Conservation (phyloP, 2,329 filamentous ascomycete genomes). For the Pseudopithomyces maydicus region DNA sequence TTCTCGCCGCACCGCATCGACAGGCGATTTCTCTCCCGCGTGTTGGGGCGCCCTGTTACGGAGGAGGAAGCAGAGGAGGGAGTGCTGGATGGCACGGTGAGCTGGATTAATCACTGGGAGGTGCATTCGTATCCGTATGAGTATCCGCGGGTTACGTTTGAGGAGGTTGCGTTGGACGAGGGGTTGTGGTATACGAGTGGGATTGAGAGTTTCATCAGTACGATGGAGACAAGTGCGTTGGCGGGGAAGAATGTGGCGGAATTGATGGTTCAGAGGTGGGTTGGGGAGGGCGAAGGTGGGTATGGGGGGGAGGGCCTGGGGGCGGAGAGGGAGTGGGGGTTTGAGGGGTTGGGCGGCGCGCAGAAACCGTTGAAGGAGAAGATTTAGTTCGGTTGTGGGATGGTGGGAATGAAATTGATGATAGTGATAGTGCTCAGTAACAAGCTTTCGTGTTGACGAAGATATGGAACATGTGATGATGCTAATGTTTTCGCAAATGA, state of each 20-base stretch:
- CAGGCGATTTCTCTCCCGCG: slow-evolving; percentile 51
- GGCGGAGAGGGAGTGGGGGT: neutral
- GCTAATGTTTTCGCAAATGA: too few relatives aligned
- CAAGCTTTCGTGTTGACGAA: too few relatives aligned
- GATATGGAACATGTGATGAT: too few relatives aligned
- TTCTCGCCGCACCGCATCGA: slow-evolving; percentile 62
- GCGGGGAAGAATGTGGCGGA: slow-evolving; percentile 85
- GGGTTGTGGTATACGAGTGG: slow-evolving; percentile 70
- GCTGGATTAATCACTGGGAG: slow-evolving; percentile 53
- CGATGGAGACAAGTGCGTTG: slow-evolving; percentile 92
- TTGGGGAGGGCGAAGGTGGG: slow-evolving; percentile 15
- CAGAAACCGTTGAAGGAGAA: slow-evolving; percentile 44
- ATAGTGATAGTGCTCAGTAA: too few relatives aligned
- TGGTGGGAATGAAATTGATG: too few relatives aligned
- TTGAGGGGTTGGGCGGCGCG: neutral
- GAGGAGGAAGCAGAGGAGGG: slow-evolving; percentile 33
- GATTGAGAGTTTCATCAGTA: slow-evolving; percentile 93
- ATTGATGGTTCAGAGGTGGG: slow-evolving; percentile 67
- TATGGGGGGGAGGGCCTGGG: neutral
- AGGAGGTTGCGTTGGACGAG: slow-evolving; percentile 71
- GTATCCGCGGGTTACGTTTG: slow-evolving; percentile 84
- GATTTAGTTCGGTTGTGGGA: neutral
- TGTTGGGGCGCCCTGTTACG: slow-evolving; percentile 52
- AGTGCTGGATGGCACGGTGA: slow-evolving; percentile 37
- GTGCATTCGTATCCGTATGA: slow-evolving; percentile 89